Evolutionary conservation across 345 rosid genomes (phyloP), one percentile per base, ranked within the genome.

Genomic region (Diplotaxis tenuifolia): DNA sequence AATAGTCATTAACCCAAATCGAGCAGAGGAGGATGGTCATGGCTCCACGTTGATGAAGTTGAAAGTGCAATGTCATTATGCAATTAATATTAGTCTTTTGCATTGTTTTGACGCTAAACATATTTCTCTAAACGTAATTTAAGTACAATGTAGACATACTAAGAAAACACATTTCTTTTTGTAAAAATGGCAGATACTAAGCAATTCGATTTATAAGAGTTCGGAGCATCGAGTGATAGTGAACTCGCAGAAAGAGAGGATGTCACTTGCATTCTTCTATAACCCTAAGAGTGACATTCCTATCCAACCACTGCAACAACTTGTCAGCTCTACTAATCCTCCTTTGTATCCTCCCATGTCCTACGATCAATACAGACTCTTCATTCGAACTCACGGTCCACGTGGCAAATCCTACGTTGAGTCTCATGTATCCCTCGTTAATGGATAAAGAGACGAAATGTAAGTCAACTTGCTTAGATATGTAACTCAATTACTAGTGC

Each of bases 151-250:
- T 58, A 45, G 18, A 23, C 52, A 49, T 23, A 36, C 28, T 73
- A 55, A 64, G 50, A 42, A 53, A 42, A 7, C 3, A 28, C 0
- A 8, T 2, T 15, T 1, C 0, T 65, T 0, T 57, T 31, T n/a
- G 67, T 57, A 7, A 49, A 49, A 21, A 27, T 54, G 52, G 53
- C 63, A 93, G 98, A 87, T 94, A 47, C 74, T 94, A 29, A 94
- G 97, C 87, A 94, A 94, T 74, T 90, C 89, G 42, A 81, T 42
- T 15, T 94, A 86, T 85, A 91, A 79, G 80, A 91, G 98, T 23
- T 91, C 92, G 67, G 98, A 94, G 78, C 98, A 94, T 38, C 63
- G 96, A 72, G 97, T 91, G 73, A 77, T 81, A 0, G 98, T 89
- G 32, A 91, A 94, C 71, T 83, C 96, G 11, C 65, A 62, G 0